These are phyloP conservation scores for Gossypium mustelinum DNA, from an alignment of 345 rosid genomes.

Conservation along the genomic window DNA sequence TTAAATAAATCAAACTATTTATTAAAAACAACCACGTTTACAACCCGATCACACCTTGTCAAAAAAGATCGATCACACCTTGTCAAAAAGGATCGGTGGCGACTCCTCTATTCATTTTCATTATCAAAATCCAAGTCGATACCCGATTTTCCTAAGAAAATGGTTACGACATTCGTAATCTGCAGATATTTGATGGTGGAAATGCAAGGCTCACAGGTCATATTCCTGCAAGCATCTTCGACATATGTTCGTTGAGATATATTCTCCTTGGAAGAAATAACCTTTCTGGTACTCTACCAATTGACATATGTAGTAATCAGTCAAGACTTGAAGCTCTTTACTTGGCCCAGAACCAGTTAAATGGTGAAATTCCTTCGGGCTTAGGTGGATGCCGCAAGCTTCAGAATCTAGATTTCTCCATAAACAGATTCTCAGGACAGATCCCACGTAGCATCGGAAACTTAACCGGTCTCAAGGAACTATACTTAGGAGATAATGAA, in stretches of 20 bases:
- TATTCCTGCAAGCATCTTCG: not conserved
- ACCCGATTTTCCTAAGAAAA: no score
- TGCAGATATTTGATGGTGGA: not conserved
- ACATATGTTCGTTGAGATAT: not conserved
- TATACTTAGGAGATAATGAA: not conserved
- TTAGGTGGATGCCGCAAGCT: not conserved
- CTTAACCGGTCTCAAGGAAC: not conserved
- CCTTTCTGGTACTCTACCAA: not conserved
- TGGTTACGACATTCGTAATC: not conserved
- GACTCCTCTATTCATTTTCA: no score
- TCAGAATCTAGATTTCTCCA: not conserved
- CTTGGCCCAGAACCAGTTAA: not conserved
- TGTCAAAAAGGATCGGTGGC: no score
- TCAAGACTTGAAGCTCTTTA: not conserved
- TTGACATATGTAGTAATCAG: not conserved
- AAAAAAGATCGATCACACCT: no score
- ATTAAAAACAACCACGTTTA: no score
- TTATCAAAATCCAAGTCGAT: no score
- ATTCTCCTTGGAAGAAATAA: not conserved
- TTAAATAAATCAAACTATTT: no score
- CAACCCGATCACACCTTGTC: no score
- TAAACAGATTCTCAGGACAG: not conserved
- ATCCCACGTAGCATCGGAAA: not conserved
- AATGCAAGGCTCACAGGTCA: not conserved
- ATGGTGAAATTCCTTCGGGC: not conserved